A percentile compares a stretch with the other conserved stretches of the same genome.
Conservation (phyloP, 2,329 filamentous ascomycete species). For the Colletotrichum phormii region DNA sequence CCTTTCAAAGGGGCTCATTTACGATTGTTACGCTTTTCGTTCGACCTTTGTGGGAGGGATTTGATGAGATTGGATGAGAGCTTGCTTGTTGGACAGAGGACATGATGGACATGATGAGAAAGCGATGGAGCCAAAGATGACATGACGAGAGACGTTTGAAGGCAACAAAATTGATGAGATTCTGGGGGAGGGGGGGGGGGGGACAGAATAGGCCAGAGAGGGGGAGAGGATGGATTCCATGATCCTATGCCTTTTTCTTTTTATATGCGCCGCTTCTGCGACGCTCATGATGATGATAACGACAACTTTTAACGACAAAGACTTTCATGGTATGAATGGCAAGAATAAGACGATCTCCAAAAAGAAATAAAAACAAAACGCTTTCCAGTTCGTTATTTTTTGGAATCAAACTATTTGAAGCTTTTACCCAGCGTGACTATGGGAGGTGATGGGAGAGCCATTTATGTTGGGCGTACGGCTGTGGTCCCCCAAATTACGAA, state of each 20-base stretch:
- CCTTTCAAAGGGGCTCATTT: not conserved
- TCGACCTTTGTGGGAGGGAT: not conserved
- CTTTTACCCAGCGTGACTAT: not conserved
- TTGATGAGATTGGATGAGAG: not conserved
- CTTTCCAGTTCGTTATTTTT: not conserved
- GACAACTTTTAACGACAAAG: constrained; percentile 16
- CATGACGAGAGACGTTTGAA: not conserved
- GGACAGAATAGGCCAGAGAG: not conserved
- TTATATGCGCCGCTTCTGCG: not conserved
- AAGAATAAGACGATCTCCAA: not conserved
- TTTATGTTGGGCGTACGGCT: no score
- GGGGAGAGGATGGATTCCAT: not conserved
- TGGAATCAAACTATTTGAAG: not conserved
- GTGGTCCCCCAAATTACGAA: no score
- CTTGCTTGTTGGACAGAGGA: not conserved
- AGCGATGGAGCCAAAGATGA: not conserved
- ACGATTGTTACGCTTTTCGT: not conserved
- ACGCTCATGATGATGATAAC: constrained; percentile 30
- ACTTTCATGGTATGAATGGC: constrained; percentile 18
- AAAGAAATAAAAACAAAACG: constrained; percentile 6
- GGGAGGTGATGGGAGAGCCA: not conserved
- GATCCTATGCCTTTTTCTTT: not conserved
- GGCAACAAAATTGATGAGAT: not conserved
- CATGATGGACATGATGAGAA: not conserved
- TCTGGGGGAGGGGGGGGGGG: no score